Base-by-base conservation (phyloP, 805 yeast species). In the Metschnikowia orientalis region DNA sequence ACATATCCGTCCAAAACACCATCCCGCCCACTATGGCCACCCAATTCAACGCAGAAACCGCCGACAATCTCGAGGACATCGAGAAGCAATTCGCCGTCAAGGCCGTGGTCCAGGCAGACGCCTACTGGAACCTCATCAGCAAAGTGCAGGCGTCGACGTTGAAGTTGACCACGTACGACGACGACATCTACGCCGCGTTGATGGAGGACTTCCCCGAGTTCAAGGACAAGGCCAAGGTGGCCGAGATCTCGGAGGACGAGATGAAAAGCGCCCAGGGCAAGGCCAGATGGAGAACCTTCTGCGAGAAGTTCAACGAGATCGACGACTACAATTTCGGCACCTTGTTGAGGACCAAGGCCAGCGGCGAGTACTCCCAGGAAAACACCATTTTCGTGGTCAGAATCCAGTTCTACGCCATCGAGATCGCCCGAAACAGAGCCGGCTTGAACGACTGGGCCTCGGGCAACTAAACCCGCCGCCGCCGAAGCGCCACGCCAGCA, bases 1-100 rank as follows among this genome's bases (percentile, higher is more conserved):
- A n/a, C n/a, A n/a, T n/a, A n/a, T n/a, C n/a, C n/a, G n/a, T n/a
- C n/a, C n/a, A n/a, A n/a, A n/a, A n/a, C n/a, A n/a, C n/a, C n/a
- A n/a, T n/a, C n/a, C n/a, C n/a, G n/a, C 12, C 29, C 13, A 38
- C 32, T 24, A 61, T 58, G 66, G 48, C 62, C 27, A 51, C 64
- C 11, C 61, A 59, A 37, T 86, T 87, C 55, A 75, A 81, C 51
- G 89, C 98, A 12, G 95, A 92, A 53, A 73, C 71, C 38, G 97
- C 98, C 28, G 96, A 92, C 41, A 92, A 92, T 67, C 70, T 86
- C 50, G 97, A 90, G 62, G 95, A 87, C 51, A 87, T 92, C 53
- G 98, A 92, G 63, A 87, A 79, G 72, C 97, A 92, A 67, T 92
- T 92, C 54, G 97, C 98, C 25, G 98, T 92, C 39, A 86, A 83